Base-by-base conservation (phyloP, 2,329 filamentous ascomycete genomes). In the Claviceps purpurea region DNA sequence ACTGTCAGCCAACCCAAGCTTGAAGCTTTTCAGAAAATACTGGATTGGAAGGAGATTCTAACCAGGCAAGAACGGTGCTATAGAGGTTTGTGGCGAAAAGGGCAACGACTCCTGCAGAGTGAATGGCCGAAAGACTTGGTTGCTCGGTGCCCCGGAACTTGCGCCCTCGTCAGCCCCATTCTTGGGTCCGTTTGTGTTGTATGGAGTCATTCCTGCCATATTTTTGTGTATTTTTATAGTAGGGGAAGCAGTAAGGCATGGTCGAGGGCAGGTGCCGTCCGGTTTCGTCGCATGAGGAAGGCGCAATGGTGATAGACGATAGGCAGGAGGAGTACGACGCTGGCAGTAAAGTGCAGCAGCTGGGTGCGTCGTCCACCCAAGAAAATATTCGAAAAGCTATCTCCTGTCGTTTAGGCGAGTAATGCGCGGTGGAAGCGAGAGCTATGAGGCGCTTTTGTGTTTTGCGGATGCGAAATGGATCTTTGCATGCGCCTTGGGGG, bases 1-100 rank as follows among this genome's bases (percentile, higher is more conserved):
- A 39, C 16, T 14, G 42, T 50, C 34, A 45, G 49, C 20, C 16
- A 40, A 16, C 5, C 16, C 20, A n/a, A 14, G 11, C 18, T 39
- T 45, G 30, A 38, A 24, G 14, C 7, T 30, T 46, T 18, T 2
- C 4, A 11, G 10, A 34, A 5, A 26, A 34, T 11, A 34, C 10
- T 4, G 24, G 16, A 10, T 11, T 16, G 8, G 4, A 8, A 44
- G 37, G 18, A 47, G 45, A 8, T 50, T 62, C 73, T 57, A 68
- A 89, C 87, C 82, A 58, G 85, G 78, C 65, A 85, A 80, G 66
- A 91, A 88, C 2, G 87, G 87, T 50, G 87, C 76, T 48, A 90
- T 84, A 3, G 86, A 89, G 48, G 84, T 87, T 64, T 91, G 84
- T 24, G 88, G 87, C 50, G 87, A 87, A 68, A 83, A 90, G n/a